Evolutionary conservation across 495 filamentous ascomycete genomes (phyloP).

Genomic region (Penicillium paradoxum): DNA sequence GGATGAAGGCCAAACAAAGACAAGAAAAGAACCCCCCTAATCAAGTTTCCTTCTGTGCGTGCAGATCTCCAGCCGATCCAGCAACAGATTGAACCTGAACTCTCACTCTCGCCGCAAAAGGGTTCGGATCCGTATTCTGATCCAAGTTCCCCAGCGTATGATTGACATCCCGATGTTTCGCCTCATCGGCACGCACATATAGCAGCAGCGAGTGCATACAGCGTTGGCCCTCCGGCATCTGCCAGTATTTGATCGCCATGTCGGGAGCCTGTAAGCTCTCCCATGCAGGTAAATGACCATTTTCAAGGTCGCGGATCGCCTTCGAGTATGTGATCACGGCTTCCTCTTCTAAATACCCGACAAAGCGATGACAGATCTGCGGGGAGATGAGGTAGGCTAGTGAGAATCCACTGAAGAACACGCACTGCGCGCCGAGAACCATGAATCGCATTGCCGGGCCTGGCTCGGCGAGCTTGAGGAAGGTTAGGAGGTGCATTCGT

Average conservation of each 20-base stretch:
- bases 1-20: not conserved
- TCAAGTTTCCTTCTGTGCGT: not conserved
- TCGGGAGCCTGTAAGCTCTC: conserved; percentile 70
- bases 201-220: conserved; percentile 79
- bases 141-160: conserved; percentile 82
- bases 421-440: conserved; percentile 72
- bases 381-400: conserved; percentile 81
- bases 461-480: conserved; percentile 83
- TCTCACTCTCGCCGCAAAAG: conserved; percentile 74
- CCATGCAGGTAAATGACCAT: conserved; percentile 76
- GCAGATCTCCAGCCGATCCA: not conserved
- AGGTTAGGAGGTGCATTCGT: conserved; percentile 87
- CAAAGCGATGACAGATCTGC: conserved; percentile 85
- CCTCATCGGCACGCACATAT: conserved; percentile 87
- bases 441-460: conserved; percentile 77
- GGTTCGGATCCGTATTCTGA: conserved; percentile 79
- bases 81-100: conserved; percentile 24
- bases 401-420: conserved; percentile 92
- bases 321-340: conserved; percentile 89
- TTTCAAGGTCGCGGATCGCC: conserved; percentile 75
- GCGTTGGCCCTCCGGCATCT: conserved; percentile 74
- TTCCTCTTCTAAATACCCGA: conserved; percentile 92
- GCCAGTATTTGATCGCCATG: conserved; percentile 81
- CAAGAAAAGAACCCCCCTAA: not conserved
- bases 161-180: conserved; percentile 90